Evolutionary conservation across 371 early-diverging fungal genomes (phyloP).

Genomic region (Apophysomyces trapeziformis): DNA sequence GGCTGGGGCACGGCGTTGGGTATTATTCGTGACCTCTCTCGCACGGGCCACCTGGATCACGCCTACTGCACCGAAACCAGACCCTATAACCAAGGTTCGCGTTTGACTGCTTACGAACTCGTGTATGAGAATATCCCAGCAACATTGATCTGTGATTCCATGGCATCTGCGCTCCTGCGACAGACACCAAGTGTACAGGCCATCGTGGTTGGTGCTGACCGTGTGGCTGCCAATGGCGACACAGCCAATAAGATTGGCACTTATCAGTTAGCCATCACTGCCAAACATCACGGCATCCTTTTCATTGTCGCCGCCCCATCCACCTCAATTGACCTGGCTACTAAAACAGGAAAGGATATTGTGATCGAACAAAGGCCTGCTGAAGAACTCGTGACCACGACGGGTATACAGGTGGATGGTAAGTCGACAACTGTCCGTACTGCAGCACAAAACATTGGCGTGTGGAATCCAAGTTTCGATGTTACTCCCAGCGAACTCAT

Average conservation of each 20-base stretch:
- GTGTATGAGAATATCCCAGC: slow-evolving; percentile 90
- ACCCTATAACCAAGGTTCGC: slow-evolving; percentile 96
- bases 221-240: slow-evolving; percentile 96
- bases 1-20: slow-evolving; percentile 90
- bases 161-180: slow-evolving; percentile 84
- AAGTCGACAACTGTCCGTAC: slow-evolving; percentile 69
- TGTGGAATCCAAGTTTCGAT: slow-evolving; percentile 98
- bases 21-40: slow-evolving; percentile 83
- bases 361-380: slow-evolving; percentile 86
- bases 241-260: slow-evolving; percentile 99
- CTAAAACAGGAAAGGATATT: slow-evolving; percentile 74
- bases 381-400: slow-evolving; percentile 76
- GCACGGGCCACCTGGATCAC: slow-evolving; percentile 62
- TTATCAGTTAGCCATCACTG: slow-evolving; percentile 93
- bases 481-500: slow-evolving; percentile 91
- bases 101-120: slow-evolving; percentile 95
- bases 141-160: slow-evolving; percentile 90
- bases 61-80: slow-evolving; percentile 96
- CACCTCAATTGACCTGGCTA: slow-evolving; percentile 86
- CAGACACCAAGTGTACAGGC: slow-evolving; percentile 67
- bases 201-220: slow-evolving; percentile 96
- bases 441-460: slow-evolving; percentile 81
- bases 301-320: slow-evolving; percentile 97
- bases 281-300: slow-evolving; percentile 80
- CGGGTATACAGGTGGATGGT: slow-evolving; percentile 62